phyloP scores from a whole-genome alignment of 257 asterid species.

The Plantago elongata region DNA sequence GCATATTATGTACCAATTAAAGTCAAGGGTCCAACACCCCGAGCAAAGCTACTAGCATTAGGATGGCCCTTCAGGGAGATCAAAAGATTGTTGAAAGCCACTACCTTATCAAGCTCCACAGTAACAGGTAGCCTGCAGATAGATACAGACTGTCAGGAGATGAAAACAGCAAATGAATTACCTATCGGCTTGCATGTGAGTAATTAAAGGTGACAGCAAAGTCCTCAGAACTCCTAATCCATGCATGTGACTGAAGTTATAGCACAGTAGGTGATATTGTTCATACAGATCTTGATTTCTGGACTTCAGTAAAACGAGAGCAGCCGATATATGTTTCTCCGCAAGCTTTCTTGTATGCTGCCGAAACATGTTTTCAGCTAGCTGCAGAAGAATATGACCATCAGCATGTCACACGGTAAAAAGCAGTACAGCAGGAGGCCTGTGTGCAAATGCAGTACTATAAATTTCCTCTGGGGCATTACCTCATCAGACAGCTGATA shows the following conservation, averaged over 20 bases:
- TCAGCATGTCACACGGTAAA: not conserved
- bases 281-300: conserved; percentile 66
- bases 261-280: conserved; percentile 12
- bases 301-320: conserved; percentile 66
- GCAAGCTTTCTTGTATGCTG: conserved; percentile 84
- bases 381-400: conserved; percentile 38
- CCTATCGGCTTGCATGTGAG: too few relatives aligned
- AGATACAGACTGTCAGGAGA: conserved; percentile 6
- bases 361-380: conserved; percentile 87
- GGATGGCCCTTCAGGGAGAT: conserved; percentile 71
- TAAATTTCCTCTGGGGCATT: conserved; percentile 8
- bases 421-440: conserved; percentile 8
- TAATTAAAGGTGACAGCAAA: too few relatives aligned
- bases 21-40: conserved; percentile 79
- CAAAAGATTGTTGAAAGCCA: conserved; percentile 66
- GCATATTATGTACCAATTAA: conserved; percentile 48
- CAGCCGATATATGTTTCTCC: conserved; percentile 67
- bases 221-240: too few relatives aligned
- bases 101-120: conserved; percentile 75
- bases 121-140: conserved; percentile 53
- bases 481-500: conserved; percentile 88
- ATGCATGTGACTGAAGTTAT: not conserved
- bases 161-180: too few relatives aligned
- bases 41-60: conserved; percentile 75
- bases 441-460: not conserved